Evolutionary conservation across 306 rosid species (phyloP).

Genomic region (Trifolium subterraneum): DNA sequence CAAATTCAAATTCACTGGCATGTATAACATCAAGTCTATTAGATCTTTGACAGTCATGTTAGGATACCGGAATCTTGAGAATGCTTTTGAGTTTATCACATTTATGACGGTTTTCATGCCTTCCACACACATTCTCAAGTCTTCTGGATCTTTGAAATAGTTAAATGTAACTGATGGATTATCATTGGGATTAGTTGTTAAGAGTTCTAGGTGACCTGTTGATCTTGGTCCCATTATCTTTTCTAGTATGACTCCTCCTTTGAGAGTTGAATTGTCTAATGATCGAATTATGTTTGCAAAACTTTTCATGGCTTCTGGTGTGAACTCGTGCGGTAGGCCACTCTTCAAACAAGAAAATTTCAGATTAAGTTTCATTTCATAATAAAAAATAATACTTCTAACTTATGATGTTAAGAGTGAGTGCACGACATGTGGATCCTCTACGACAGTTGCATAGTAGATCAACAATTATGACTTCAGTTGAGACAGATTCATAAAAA

Average conservation of each 20-base stretch:
- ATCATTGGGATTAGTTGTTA: conserved; percentile 59
- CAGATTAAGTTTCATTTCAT: neutral
- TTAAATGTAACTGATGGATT: conserved; percentile 76
- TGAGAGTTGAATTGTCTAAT: conserved; percentile 40
- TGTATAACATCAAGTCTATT: conserved; percentile 47
- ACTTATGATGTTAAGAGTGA: neutral
- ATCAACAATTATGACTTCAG: too few species aligned
- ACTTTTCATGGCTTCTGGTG: conserved; percentile 36
- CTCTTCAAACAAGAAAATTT: conserved; percentile 50
- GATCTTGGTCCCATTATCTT: conserved; percentile 72
- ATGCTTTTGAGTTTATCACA: conserved; percentile 63
- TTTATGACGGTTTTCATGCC: conserved; percentile 69
- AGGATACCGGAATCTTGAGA: conserved; percentile 58
- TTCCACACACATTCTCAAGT: conserved; percentile 60
- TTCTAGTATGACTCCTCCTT: conserved; percentile 71
- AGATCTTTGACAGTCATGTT: conserved; percentile 46
- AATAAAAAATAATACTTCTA: neutral
- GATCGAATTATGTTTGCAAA: conserved; percentile 38
- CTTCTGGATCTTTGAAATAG: conserved; percentile 77
- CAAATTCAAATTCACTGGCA: conserved; percentile 60
- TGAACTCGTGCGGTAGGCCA: conserved; percentile 38
- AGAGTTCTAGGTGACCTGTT: conserved; percentile 59
- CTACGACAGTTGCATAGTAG: neutral
- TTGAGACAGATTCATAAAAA: neutral
- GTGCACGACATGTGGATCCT: neutral